Conservation (phyloP, 2,329 filamentous ascomycete genomes). For the Amesomyces nigricolor region DNA sequence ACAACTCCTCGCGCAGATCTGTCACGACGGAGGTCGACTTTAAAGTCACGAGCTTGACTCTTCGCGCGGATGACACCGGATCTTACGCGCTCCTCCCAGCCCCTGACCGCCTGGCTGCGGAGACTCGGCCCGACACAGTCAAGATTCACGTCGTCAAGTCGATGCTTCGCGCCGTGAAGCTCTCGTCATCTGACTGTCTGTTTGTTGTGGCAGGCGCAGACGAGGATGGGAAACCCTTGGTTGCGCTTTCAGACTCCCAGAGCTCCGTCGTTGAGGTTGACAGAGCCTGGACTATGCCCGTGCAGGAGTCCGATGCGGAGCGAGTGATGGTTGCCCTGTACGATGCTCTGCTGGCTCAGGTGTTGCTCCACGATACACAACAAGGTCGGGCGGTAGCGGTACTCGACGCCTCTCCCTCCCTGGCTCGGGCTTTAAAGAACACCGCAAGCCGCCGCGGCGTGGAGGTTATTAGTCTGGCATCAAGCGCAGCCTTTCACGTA, state of each 20-base stretch:
- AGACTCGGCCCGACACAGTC: not conserved
- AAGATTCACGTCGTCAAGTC: not conserved
- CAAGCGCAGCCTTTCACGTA: not conserved
- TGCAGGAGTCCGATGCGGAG: not conserved
- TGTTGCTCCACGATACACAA: not conserved
- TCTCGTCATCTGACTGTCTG: not conserved
- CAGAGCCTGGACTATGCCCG: not conserved
- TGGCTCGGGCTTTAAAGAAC: not conserved
- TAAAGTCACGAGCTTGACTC: not conserved
- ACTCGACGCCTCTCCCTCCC: not conserved
- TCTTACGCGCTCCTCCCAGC: not conserved
- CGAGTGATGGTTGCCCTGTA: not conserved
- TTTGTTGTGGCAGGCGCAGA: not conserved
- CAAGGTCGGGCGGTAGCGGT: not conserved
- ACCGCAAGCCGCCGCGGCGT: not conserved
- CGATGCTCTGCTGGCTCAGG: not conserved
- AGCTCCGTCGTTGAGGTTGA: not conserved
- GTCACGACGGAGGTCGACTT: not conserved
- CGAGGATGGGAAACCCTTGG: not conserved
- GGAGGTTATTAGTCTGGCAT: not conserved
- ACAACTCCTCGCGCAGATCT: conserved; percentile 12
- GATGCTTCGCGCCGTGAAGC: not conserved
- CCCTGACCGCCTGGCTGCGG: not conserved
- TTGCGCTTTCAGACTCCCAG: not conserved
- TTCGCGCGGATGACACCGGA: not conserved